Conservation (phyloP, 768 basidiomycete genomes). For the Tulasnella sp. region DNA sequence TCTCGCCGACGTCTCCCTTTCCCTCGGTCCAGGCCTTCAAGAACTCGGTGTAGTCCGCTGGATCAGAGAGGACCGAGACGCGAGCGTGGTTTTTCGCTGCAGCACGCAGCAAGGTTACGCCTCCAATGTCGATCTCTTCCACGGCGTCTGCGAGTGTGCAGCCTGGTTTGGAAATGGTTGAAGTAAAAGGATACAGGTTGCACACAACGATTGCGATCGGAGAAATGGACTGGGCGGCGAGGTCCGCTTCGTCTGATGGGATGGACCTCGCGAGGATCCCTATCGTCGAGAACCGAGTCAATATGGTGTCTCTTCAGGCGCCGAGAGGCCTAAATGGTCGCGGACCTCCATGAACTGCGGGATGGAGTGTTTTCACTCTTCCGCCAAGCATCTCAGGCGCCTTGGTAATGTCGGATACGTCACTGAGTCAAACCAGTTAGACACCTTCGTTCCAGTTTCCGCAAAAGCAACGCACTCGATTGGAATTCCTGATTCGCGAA, state of each 20-base stretch:
- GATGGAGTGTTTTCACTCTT: constrained; percentile 96
- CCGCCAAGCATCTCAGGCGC: constrained; percentile 99
- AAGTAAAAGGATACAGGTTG: constrained; percentile 96
- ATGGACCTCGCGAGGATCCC: constrained; percentile 93
- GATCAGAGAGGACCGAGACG: constrained; percentile 84
- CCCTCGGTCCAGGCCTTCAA: constrained; percentile 70
- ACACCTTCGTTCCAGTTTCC: neutral
- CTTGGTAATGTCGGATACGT: constrained; percentile 96
- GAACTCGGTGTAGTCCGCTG: constrained; percentile 80
- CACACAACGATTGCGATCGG: constrained; percentile 97
- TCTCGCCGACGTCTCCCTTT: constrained; percentile 69
- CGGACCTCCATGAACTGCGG: constrained; percentile 93
- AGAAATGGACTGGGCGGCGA: constrained; percentile 76
- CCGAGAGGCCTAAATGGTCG: neutral
- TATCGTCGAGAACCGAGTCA: constrained; percentile 36
- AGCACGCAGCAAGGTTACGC: constrained; percentile 93
- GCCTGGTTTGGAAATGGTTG: constrained; percentile 80
- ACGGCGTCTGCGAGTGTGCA: constrained; percentile 90
- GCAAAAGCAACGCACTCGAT: constrained; percentile 65
- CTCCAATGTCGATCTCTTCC: constrained; percentile 98
- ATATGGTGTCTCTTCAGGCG: neutral
- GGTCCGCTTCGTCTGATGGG: constrained; percentile 83
- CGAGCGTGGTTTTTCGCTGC: constrained; percentile 98
- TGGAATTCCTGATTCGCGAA: constrained; percentile 85
- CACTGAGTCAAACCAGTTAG: constrained; percentile 48